These are phyloP conservation scores for Lactarius indigo DNA, from an alignment of 768 basidiomycete genomes.

Conservation along the genomic window DNA sequence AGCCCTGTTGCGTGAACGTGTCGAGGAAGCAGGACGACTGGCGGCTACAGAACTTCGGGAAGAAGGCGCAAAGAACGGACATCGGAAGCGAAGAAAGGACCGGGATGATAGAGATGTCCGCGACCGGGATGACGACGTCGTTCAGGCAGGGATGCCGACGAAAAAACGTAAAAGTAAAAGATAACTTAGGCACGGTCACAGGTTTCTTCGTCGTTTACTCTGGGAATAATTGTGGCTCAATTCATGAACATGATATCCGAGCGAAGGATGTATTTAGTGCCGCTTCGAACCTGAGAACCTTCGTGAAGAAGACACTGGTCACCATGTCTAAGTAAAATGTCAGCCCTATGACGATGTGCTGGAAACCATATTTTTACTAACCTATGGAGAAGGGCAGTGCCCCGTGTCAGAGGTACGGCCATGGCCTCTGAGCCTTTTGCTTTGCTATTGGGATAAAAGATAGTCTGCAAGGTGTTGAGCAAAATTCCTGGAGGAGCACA, in stretches of 20 bases:
- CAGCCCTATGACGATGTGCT: neutral
- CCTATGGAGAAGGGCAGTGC: constrained; percentile 66
- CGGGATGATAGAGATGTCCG: constrained; percentile 61
- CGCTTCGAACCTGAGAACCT: constrained; percentile 56
- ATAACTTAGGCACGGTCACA: constrained; percentile 25
- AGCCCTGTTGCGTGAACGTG: constrained; percentile 80
- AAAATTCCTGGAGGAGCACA: neutral
- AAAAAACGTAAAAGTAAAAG: constrained; percentile 54
- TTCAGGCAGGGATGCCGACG: constrained; percentile 84
- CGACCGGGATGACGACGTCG: constrained; percentile 90
- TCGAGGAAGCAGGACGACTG: constrained; percentile 74
- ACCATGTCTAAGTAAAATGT: constrained; percentile 50
- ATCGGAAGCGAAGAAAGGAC: constrained; percentile 48
- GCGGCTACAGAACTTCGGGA: constrained; percentile 85
- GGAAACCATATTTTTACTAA: constrained; percentile 27
- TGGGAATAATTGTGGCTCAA: constrained; percentile 25
- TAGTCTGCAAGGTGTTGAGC: constrained; percentile 42
- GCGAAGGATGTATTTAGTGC: constrained; percentile 70
- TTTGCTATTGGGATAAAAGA: constrained; percentile 61
- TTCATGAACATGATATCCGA: constrained; percentile 68
- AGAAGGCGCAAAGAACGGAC: constrained; percentile 48
- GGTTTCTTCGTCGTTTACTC: neutral
- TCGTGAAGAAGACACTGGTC: constrained; percentile 71
- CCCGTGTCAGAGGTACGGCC: constrained; percentile 51
- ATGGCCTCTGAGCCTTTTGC: constrained; percentile 49